Conservation (phyloP, 768 basidiomycete genomes). For the Macrolepiota albuminosa region DNA sequence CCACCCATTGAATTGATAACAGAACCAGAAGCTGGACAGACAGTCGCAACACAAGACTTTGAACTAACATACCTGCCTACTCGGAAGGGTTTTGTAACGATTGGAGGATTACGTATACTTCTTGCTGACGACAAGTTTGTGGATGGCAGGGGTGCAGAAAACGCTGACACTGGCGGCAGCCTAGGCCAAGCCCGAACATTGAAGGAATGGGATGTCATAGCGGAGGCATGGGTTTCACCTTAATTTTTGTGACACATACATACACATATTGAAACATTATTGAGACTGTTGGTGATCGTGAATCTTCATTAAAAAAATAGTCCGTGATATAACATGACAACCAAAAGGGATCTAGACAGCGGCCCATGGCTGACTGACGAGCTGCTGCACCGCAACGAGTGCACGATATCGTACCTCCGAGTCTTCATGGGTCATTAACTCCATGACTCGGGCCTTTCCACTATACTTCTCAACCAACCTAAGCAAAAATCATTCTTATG, state of each 20-base stretch:
- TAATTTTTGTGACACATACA: constrained; percentile 8
- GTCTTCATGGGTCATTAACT: constrained; percentile 86
- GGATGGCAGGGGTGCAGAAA: constrained; percentile 25
- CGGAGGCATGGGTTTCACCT: constrained; percentile 61
- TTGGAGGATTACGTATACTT: constrained; percentile 71
- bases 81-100: constrained; percentile 51
- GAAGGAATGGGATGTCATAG: constrained; percentile 69
- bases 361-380: constrained; percentile 88
- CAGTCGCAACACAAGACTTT: constrained; percentile 49
- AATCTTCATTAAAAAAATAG: not conserved
- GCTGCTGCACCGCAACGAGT: constrained; percentile 82
- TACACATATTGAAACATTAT: not conserved
- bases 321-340: not conserved
- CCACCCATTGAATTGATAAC: constrained; percentile 35
- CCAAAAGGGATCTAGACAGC: constrained; percentile 28
- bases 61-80: constrained; percentile 58
- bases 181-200: constrained; percentile 40
- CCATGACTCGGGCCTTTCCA: constrained; percentile 85
- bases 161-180: constrained; percentile 14
- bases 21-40: constrained; percentile 20
- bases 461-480: constrained; percentile 77
- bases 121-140: constrained; percentile 52
- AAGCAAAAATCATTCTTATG: not conserved
- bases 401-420: constrained; percentile 92
- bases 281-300: not conserved